Evolutionary conservation across 768 basidiomycete genomes (phyloP).

Genomic region (Lactarius vividus): DNA sequence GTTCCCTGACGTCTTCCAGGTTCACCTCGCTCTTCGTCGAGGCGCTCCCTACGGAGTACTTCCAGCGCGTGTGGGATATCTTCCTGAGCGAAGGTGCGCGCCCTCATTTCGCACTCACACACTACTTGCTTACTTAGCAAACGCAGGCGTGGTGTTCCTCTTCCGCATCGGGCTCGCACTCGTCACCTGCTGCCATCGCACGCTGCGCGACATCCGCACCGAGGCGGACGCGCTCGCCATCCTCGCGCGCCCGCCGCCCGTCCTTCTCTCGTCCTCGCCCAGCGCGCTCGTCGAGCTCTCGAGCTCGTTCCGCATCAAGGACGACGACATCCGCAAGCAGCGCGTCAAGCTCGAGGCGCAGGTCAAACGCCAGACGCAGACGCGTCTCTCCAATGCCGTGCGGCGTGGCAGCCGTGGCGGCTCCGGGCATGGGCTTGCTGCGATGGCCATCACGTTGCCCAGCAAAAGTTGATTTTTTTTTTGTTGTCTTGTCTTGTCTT

Average conservation of each 20-base stretch:
- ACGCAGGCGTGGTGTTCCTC: slow-evolving; percentile 67
- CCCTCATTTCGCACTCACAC: too few relatives aligned
- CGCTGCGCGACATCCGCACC: slow-evolving; percentile 50
- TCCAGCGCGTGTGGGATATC: slow-evolving; percentile 79
- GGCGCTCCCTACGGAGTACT: slow-evolving; percentile 57
- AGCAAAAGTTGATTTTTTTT: slow-evolving; percentile 16
- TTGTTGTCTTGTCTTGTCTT: neutral
- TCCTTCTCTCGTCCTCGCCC: slow-evolving; percentile 55
- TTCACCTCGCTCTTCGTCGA: slow-evolving; percentile 72
- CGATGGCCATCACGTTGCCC: slow-evolving; percentile 33
- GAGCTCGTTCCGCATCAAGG: slow-evolving; percentile 67
- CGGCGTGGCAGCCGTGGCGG: slow-evolving; percentile 5
- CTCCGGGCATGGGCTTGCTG: neutral
- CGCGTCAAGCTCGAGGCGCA: slow-evolving; percentile 74
- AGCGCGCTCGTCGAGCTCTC: slow-evolving; percentile 63
- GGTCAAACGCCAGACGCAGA: slow-evolving; percentile 55
- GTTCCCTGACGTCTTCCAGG: slow-evolving; percentile 40
- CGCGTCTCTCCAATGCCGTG: slow-evolving; percentile 29
- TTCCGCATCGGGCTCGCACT: slow-evolving; percentile 72
- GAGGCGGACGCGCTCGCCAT: slow-evolving; percentile 47
- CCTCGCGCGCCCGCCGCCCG: slow-evolving; percentile 50
- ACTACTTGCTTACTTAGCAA: too few relatives aligned
- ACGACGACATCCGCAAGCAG: slow-evolving; percentile 76
- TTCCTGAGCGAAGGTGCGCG: slow-evolving; percentile 79
- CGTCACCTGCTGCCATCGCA: slow-evolving; percentile 56